Base-by-base conservation (phyloP, 2,329 filamentous ascomycete species). In the Aureobasidium vineae region DNA sequence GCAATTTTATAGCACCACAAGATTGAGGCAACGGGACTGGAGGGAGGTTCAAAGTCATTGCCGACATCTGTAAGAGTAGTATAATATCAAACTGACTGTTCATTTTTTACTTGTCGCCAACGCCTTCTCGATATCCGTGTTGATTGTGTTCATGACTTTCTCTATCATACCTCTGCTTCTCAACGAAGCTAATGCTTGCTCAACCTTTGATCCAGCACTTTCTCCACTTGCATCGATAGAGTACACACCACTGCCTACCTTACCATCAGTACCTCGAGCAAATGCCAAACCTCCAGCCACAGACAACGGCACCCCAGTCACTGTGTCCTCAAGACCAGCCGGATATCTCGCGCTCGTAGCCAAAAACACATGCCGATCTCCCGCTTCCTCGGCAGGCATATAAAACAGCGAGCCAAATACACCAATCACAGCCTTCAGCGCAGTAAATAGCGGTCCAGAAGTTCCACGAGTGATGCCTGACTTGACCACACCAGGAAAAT, bases 341-440 rank as follows among this genome's bases (percentile, higher is more conserved):
- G 75, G 69, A 68, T 73, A 79, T 45, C 68, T 70, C 7, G 72
- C 74, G 67, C 76, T 78, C 6, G 77, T 79, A 5, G 71, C 72
- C 2, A 76, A 60, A 65, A 72, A 78, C 28, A 77, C 45, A 68
- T 78, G 75, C 6, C 77, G 68, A 67, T 77, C 75, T 21, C 77
- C 78, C 41, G 68, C 71, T 64, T 78, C 77, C 1, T 67, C 70
- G 0, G 69, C 26, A 3, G 70, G 69, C n/a, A 74, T 71, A 41
- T 67, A 67, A 10, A 75, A 45, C 16, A 73, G 67, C 33, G 68
- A 68, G 0, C 68, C 69, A 2, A 73, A 13, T 1, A 73, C 11
- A 21, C 38, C 36, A 21, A 64, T 63, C 7, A 70, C 28, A 0
- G 45, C 61, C 16, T 70, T 68, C 50, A 74, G 11, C 0, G 70